These are phyloP conservation scores for Calvatia gigantea DNA, from an alignment of 768 basidiomycete species.

Conservation along the genomic window DNA sequence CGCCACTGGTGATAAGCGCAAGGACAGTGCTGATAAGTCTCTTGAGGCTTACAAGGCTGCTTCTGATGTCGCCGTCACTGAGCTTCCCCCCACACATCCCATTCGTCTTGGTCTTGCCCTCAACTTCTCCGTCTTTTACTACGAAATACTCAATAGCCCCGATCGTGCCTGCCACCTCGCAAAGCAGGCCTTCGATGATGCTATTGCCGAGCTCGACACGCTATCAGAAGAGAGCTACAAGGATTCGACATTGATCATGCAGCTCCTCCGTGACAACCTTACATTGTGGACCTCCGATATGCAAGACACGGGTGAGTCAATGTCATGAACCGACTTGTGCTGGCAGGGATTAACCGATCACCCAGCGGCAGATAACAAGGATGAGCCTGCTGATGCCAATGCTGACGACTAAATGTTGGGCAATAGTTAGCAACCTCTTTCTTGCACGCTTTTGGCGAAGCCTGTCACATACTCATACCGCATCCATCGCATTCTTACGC, in stretches of 20 bases:
- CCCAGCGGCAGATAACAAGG: constrained; percentile 59
- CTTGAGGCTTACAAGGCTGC: constrained; percentile 97
- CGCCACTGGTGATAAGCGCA: constrained; percentile 96
- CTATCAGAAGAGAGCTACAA: constrained; percentile 99
- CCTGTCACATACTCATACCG: constrained; percentile 8
- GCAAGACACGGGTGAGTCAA: constrained; percentile 78
- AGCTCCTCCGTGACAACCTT: constrained; percentile 94
- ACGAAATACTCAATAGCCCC: constrained; percentile 98
- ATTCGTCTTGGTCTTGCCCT: constrained; percentile 98
- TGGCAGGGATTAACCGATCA: constrained; percentile 8
- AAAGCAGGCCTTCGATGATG: constrained; percentile 99
- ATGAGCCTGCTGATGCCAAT: constrained; percentile 58
- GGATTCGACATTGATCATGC: constrained; percentile 97
- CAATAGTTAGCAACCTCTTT: background rate
- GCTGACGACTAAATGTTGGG: constrained; percentile 57
- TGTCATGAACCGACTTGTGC: background rate
- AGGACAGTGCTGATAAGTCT: constrained; percentile 96
- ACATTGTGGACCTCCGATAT: constrained; percentile 99
- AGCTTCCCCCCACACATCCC: constrained; percentile 94
- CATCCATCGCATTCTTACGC: constrained; percentile 12
- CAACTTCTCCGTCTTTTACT: constrained; percentile 99
- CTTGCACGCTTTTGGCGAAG: background rate
- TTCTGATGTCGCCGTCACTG: constrained; percentile 93
- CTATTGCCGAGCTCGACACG: constrained; percentile 98
- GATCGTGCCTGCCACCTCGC: constrained; percentile 98